phyloP scores from a whole-genome alignment of 768 basidiomycete species.

The Podaxis sp. region DNA sequence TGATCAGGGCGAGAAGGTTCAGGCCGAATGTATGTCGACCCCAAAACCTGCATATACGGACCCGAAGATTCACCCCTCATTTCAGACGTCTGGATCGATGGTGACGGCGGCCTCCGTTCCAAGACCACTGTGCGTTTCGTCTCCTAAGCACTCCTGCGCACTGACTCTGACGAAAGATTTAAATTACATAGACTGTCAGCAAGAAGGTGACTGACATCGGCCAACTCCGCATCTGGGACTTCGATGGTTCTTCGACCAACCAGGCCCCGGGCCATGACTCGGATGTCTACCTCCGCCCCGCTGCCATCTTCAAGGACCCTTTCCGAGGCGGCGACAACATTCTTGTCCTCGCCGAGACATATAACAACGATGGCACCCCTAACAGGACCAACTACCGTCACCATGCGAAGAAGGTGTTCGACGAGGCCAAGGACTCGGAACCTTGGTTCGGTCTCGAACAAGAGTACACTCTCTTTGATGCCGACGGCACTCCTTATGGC shows the following conservation, averaged over 20 bases:
- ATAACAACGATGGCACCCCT: constrained; percentile 98
- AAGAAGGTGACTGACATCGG: constrained; percentile 86
- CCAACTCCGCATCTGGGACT: constrained; percentile 97
- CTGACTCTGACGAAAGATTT: background rate
- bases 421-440: constrained; percentile 70
- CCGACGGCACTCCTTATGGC: constrained; percentile 85
- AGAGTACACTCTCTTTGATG: constrained; percentile 97
- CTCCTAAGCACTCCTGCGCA: background rate
- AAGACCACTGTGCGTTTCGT: constrained; percentile 80
- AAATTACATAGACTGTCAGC: constrained; percentile 65
- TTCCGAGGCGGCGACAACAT: constrained; percentile 99
- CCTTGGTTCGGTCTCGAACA: constrained; percentile 99
- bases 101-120: constrained; percentile 89
- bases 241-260: constrained; percentile 96
- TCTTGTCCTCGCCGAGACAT: constrained; percentile 93
- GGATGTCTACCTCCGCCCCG: constrained; percentile 97
- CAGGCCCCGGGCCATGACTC: constrained; percentile 96
- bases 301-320: constrained; percentile 96
- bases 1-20: constrained; percentile 86
- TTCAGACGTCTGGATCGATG: constrained; percentile 97
- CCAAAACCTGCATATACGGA: constrained; percentile 17
- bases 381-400: constrained; percentile 97
- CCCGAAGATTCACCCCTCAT: constrained; percentile 18
- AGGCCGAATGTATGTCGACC: constrained; percentile 81
- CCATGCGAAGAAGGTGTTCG: constrained; percentile 94